phyloP scores from a whole-genome alignment of 352 stramenopile genomes.

The Phytophthora uliginosa region DNA sequence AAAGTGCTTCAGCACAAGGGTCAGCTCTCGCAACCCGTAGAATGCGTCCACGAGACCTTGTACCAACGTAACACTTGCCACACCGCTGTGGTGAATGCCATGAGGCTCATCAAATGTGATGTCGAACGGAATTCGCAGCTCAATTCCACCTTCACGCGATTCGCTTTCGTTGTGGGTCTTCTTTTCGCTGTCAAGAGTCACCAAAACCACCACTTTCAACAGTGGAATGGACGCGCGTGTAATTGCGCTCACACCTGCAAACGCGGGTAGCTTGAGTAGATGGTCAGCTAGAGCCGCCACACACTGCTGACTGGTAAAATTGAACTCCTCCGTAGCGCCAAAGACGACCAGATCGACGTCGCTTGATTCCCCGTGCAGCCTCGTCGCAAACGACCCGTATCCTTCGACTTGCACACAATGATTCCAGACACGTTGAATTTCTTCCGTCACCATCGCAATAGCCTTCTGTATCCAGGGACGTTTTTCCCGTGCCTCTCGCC shows the following conservation, averaged over 20 bases:
- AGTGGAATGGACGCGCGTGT: constrained; percentile 80
- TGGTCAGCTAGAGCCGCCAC: constrained; percentile 48
- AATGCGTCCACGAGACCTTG: constrained; percentile 72
- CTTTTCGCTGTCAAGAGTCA: constrained; percentile 28
- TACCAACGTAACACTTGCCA: constrained; percentile 82
- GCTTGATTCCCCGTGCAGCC: constrained; percentile 69
- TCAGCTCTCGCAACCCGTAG: constrained; percentile 84
- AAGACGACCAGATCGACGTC: constrained; percentile 89
- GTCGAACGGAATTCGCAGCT: constrained; percentile 74
- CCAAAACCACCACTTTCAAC: constrained; percentile 74
- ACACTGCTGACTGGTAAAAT: constrained; percentile 65
- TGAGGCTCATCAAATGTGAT: constrained; percentile 87
- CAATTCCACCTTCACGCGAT: not conserved
- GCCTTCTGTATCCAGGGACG: constrained; percentile 60
- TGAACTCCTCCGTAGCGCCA: constrained; percentile 57
- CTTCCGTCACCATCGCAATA: constrained; percentile 54
- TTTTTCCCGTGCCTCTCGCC: constrained; percentile 45
- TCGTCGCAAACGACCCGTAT: constrained; percentile 83
- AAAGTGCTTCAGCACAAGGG: constrained; percentile 93
- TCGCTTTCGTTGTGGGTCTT: not conserved
- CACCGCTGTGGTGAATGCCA: constrained; percentile 68
- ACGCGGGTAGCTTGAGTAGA: constrained; percentile 33
- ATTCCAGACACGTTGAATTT: constrained; percentile 65
- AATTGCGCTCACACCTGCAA: constrained; percentile 77
- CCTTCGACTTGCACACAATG: constrained; percentile 57